Conservation (phyloP, 129 eudicot species). For the Pulicaria dysenterica region DNA sequence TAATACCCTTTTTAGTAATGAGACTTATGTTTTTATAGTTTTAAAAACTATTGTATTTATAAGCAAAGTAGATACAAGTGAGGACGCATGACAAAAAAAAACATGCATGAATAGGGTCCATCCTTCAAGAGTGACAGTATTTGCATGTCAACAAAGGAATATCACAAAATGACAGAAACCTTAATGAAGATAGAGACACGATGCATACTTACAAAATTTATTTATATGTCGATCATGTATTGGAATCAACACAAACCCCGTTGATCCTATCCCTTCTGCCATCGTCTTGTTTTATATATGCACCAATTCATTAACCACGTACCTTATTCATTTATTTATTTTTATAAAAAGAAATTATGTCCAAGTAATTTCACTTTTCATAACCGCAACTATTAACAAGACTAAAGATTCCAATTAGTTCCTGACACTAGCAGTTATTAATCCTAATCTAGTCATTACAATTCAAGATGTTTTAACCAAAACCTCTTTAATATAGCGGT, state of each 20-base stretch:
- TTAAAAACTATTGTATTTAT: neutral
- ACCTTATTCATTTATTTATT: neutral
- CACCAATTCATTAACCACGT: no score
- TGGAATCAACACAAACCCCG: constrained; percentile 25
- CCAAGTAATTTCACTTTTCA: no score
- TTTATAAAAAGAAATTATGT: no score
- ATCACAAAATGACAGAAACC: constrained; percentile 37
- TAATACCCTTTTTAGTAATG: neutral
- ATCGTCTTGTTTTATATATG: neutral
- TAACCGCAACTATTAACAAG: no score
- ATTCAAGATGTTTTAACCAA: no score
- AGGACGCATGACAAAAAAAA: constrained; percentile 15
- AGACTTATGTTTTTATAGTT: neutral
- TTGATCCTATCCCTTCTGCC: constrained; percentile 15
- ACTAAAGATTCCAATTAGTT: no score
- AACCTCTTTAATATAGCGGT: no score
- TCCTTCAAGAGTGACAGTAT: constrained; percentile 24
- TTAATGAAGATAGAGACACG: constrained; percentile 27
- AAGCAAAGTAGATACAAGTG: neutral
- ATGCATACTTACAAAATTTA: constrained; percentile 14
- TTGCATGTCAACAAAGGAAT: constrained; percentile 37
- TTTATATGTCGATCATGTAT: constrained; percentile 11
- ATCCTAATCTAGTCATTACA: no score
- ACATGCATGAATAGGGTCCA: constrained; percentile 31
- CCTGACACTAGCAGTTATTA: no score